phyloP scores from a whole-genome alignment of 2,329 filamentous ascomycete species.

The Hawksworthiomyces lignivorus region DNA sequence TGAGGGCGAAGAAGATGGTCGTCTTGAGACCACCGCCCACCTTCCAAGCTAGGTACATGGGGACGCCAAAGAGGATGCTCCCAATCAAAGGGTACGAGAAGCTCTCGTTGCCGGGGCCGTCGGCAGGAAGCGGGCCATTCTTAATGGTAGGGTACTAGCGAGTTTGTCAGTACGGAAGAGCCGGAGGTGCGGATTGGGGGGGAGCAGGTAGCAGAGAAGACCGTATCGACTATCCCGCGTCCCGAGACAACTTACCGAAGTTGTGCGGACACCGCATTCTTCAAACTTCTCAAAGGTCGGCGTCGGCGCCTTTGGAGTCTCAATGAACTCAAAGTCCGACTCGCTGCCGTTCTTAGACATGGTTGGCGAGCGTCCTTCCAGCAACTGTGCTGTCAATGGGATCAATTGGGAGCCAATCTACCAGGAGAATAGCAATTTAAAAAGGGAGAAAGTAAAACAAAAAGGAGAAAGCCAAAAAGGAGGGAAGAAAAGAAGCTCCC shows the following conservation, averaged over 20 bases:
- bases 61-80: conserved; percentile 60
- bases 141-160: conserved; percentile 79
- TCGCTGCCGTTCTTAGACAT: conserved; percentile 45
- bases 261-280: conserved; percentile 48
- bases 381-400: conserved; percentile 9
- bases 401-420: background rate
- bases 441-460: background rate
- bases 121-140: conserved; percentile 88
- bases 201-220: too few species aligned
- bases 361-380: conserved; percentile 21
- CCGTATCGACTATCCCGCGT: too few species aligned
- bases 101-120: conserved; percentile 72
- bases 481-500: conserved; percentile 1
- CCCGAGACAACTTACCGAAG: conserved; percentile 36
- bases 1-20: conserved; percentile 73
- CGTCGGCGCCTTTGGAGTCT: conserved; percentile 44
- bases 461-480: background rate
- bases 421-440: background rate
- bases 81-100: conserved; percentile 81
- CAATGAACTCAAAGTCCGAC: conserved; percentile 57
- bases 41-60: conserved; percentile 75
- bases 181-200: too few species aligned
- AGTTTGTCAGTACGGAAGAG: too few species aligned
- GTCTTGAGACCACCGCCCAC: conserved; percentile 81
- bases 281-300: conserved; percentile 43